phyloP scores from a whole-genome alignment of 805 yeast species.

The Priceomyces carsonii region DNA sequence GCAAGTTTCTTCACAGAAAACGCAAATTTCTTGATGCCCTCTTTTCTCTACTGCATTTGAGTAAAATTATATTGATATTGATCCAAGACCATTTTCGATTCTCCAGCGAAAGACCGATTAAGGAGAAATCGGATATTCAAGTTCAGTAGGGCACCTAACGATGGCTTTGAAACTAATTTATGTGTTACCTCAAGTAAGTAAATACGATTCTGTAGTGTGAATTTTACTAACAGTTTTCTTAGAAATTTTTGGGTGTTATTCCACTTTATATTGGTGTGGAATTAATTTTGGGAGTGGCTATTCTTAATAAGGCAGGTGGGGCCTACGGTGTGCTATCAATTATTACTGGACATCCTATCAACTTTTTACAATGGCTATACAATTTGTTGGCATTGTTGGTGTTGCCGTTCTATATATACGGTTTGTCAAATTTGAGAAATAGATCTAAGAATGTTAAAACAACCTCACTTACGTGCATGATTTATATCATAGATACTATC shows the following conservation, averaged over 20 bases:
- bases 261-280: slow-evolving; percentile 92
- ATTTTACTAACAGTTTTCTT: slow-evolving; percentile 8
- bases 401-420: slow-evolving; percentile 65
- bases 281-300: slow-evolving; percentile 67
- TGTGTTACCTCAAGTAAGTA: slow-evolving; percentile 20
- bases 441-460: slow-evolving; percentile 56
- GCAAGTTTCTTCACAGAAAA: no score
- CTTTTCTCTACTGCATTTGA: no score
- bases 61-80: no score
- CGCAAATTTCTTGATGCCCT: no score
- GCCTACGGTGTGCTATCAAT: slow-evolving; percentile 82
- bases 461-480: slow-evolving; percentile 60
- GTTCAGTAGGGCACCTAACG: no score
- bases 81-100: no score
- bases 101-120: no score
- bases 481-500: slow-evolving; percentile 68
- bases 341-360: slow-evolving; percentile 86
- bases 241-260: slow-evolving; percentile 65
- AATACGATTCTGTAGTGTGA: neutral
- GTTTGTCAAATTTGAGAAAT: slow-evolving; percentile 44
- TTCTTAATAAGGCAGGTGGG: slow-evolving; percentile 88
- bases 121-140: no score
- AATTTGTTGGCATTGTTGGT: slow-evolving; percentile 65
- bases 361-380: slow-evolving; percentile 78
- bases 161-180: slow-evolving; percentile 8